Evolutionary conservation across 1,284 basidiomycete genomes (phyloP).

Genomic region (Porodaedalea pini): DNA sequence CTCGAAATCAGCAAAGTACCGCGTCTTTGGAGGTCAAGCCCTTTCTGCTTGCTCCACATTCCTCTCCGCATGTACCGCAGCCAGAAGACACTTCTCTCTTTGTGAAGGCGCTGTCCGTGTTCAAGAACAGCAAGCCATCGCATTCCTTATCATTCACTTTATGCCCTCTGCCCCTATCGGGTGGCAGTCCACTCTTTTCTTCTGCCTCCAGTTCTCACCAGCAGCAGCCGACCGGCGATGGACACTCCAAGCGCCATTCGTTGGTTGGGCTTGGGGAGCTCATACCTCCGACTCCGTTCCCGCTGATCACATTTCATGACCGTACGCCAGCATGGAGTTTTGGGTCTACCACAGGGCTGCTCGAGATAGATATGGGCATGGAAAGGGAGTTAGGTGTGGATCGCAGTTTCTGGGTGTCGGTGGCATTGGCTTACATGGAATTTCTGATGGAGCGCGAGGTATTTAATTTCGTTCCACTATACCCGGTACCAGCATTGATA

Average conservation of each 20-base stretch:
- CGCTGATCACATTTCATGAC: slow-evolving; percentile 66
- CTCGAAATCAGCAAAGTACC: slow-evolving; percentile 15
- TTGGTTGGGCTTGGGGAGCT: slow-evolving; percentile 1
- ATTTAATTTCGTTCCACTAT: background rate
- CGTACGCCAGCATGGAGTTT: slow-evolving; percentile 62
- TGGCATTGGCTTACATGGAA: slow-evolving; percentile 69
- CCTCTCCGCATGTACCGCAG: slow-evolving; percentile 38
- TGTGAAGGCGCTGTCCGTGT: slow-evolving; percentile 50
- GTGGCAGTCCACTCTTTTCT: background rate
- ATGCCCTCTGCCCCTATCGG: slow-evolving; percentile 36
- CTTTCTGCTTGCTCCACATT: slow-evolving; percentile 59
- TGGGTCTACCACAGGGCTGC: slow-evolving; percentile 50
- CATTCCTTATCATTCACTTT: slow-evolving; percentile 66
- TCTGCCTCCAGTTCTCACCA: slow-evolving; percentile 3
- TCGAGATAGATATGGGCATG: slow-evolving; percentile 59
- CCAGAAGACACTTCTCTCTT: slow-evolving; percentile 45
- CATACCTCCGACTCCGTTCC: slow-evolving; percentile 29
- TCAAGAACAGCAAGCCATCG: slow-evolving; percentile 55
- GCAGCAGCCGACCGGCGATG: background rate
- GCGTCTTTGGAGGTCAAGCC: slow-evolving; percentile 42
- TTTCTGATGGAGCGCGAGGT: slow-evolving; percentile 75
- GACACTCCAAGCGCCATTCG: slow-evolving; percentile 10
- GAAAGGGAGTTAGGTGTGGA: slow-evolving; percentile 64
- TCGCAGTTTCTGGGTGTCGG: slow-evolving; percentile 69
- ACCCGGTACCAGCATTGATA: background rate